Percentiles rank a stretch among this genome's conserved stretches.
Conservation (phyloP, 768 basidiomycete species). For the Xanthoconium purpureum region DNA sequence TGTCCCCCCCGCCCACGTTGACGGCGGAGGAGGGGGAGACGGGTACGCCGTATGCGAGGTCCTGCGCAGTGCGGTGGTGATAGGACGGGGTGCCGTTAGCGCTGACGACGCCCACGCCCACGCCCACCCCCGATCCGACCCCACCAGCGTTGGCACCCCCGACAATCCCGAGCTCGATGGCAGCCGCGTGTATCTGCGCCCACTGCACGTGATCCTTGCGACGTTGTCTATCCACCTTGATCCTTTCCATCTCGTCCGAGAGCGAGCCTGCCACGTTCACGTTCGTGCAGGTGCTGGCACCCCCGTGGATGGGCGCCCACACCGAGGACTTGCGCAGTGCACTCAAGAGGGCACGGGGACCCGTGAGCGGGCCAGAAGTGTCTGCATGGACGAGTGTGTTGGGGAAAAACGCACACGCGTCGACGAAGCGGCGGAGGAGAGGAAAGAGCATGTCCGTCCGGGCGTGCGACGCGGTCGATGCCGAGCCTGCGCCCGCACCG, state of each 20-base stretch:
- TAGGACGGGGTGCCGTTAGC: slow-evolving; percentile 23
- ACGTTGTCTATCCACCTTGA: slow-evolving; percentile 55
- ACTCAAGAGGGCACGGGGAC: slow-evolving; percentile 56
- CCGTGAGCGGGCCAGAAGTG: slow-evolving; percentile 52
- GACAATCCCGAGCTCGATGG: slow-evolving; percentile 57
- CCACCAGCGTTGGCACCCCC: background rate
- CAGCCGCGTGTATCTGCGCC: slow-evolving; percentile 64
- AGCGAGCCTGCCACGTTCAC: slow-evolving; percentile 32
- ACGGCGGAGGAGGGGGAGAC: background rate
- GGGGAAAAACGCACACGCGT: slow-evolving; percentile 52
- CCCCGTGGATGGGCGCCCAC: slow-evolving; percentile 40
- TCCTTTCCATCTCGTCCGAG: slow-evolving; percentile 61
- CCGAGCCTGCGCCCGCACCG: slow-evolving; percentile 6
- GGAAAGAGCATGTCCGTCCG: slow-evolving; percentile 11
- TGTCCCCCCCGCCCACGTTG: slow-evolving; percentile 29
- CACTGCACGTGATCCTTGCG: slow-evolving; percentile 65
- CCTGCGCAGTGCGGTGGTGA: slow-evolving; percentile 32
- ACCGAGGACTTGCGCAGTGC: slow-evolving; percentile 54
- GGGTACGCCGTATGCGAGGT: slow-evolving; percentile 40
- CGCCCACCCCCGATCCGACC: too few relatives aligned
- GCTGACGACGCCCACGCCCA: background rate
- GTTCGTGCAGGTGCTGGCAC: too few relatives aligned
- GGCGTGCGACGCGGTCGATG: background rate
- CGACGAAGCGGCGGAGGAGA: slow-evolving; percentile 47
- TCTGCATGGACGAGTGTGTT: slow-evolving; percentile 50